Evolutionary conservation across 2,329 filamentous ascomycete species (phyloP), one percentile per base, ranked within the genome.

Genomic region (Fusarium austroafricanum): DNA sequence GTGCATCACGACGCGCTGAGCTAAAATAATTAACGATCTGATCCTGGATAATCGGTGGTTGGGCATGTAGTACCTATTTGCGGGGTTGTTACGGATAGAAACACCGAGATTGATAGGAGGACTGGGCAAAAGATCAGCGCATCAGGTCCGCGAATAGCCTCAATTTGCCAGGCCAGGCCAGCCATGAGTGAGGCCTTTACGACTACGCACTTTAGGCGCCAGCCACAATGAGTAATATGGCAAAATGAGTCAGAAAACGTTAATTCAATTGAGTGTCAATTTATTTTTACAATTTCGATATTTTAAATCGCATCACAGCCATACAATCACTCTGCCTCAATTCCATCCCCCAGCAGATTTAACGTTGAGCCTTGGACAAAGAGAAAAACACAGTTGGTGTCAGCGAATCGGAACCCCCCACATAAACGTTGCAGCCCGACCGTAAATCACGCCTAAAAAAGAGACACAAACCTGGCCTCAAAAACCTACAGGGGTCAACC

Each of bases 401-500:
- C 29, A 71, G 44, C 67, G 67, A 70, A 70, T 70, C 67, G 67
- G 63, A 70, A 46, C 40, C 45, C 67, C 67, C 67, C 67, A 70
- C 67, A 70, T 70, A 64, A 61, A 65, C 55, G 67, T 70, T 70
- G 67, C 67, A 71, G 67, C 67, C 67, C 63, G 63, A 70, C 60
- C 55, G 46, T 39, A 55, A 53, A 53, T 55, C 47, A 60, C 44
- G 65, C 61, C 66, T 50, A 50, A 69, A 42, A 35, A 46, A 49
- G 23, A 14, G 15, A 31, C 23, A 55, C 28, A 37, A 38, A 21
- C 50, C 55, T 57, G 67, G 67, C 67, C 67, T 70, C 67, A 70
- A 70, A 70, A 65, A 64, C n/a, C 20, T 38, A 31, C 46, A 49
- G 65, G 63, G 58, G 50, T 46, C 3, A 20, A 55, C 39, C 53